Base-by-base conservation (phyloP, 345 rosid genomes). In the Hibiscus trionum region DNA sequence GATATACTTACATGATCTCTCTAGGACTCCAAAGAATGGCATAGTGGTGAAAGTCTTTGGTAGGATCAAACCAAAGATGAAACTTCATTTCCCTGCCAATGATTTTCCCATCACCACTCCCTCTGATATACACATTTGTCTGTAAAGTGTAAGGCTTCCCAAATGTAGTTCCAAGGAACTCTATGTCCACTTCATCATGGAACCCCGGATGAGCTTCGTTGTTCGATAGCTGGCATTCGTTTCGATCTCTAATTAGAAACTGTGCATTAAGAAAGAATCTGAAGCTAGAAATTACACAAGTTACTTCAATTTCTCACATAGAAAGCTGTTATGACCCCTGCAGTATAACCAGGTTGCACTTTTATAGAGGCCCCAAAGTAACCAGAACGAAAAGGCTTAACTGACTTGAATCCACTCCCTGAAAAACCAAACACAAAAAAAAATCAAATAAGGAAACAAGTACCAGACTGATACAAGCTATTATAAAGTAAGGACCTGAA, bases 361-460 rank as follows among this genome's bases (percentile, higher is more conserved):
- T 86, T 90, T 62, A 95, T 86, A 58, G 91, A 84, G 9, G 98
- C 93, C 42, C 94, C 99, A 77, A 95, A 95, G 78, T 92, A 92
- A 7, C 99, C 97, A 26, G 97, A 92, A 69, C 91, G 90, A 72
- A 90, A 95, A 56, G 97, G 89, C 66, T 82, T 84, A 14, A 87
- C 86, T 9, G 99, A 95, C 80, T 95, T 92, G 76, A 95, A 95
- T 63, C 99, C 99, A 78, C 99, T 95, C 73, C 99, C 98, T 82
- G 80, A 11, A 3, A 44, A 37, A 59, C 62, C 73, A 75, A 66
- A 46, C 52, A 50, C 70, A 27, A 21, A 66, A 21, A 66, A 63
- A 39, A 73, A 33, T 16, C 29, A 39, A 26, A 24, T 19, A 12
- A 79, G 44, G 7, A 12, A 26, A 24, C 52, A 7, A 74, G 72